Evolutionary conservation across 2,329 filamentous ascomycete species (phyloP).

Genomic region (Fusarium sp.): DNA sequence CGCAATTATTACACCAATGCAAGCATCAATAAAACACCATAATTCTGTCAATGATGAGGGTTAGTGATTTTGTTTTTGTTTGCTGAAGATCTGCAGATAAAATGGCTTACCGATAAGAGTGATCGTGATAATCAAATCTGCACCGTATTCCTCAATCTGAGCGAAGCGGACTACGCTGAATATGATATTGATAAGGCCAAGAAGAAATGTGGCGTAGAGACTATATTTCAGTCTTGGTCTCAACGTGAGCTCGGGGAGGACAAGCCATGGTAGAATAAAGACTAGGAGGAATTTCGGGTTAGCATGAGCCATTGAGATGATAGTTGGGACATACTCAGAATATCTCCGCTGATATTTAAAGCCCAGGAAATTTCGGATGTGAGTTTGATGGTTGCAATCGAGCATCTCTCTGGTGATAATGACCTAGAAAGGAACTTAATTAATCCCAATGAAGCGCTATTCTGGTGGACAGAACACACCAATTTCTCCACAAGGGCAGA

Average conservation of each 20-base stretch:
- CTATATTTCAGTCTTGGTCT: background rate
- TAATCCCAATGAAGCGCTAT: fast-evolving
- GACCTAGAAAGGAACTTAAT: background rate
- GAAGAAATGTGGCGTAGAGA: constrained; percentile 19
- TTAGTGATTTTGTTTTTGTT: fast-evolving
- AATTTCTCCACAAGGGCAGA: constrained; percentile 6
- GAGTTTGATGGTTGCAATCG: background rate
- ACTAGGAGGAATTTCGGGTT: background rate
- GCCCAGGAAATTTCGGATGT: constrained; percentile 13
- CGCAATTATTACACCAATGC: constrained; percentile 12
- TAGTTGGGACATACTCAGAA: background rate
- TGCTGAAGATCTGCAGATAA: fast-evolving
- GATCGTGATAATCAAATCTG: background rate
- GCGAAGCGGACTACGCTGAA: constrained; percentile 11
- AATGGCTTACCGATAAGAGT: constrained; percentile 4
- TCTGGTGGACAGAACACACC: background rate
- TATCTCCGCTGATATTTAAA: constrained; percentile 11
- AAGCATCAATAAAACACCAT: constrained; percentile 16
- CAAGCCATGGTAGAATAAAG: constrained; percentile 26
- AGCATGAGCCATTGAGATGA: background rate
- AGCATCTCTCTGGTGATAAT: background rate
- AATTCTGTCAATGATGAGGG: background rate
- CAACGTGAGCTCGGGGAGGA: constrained; percentile 12
- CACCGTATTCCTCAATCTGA: background rate
- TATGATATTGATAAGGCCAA: constrained; percentile 18